phyloP scores from a whole-genome alignment of 768 basidiomycete species.

The Trametes sanguinea region DNA sequence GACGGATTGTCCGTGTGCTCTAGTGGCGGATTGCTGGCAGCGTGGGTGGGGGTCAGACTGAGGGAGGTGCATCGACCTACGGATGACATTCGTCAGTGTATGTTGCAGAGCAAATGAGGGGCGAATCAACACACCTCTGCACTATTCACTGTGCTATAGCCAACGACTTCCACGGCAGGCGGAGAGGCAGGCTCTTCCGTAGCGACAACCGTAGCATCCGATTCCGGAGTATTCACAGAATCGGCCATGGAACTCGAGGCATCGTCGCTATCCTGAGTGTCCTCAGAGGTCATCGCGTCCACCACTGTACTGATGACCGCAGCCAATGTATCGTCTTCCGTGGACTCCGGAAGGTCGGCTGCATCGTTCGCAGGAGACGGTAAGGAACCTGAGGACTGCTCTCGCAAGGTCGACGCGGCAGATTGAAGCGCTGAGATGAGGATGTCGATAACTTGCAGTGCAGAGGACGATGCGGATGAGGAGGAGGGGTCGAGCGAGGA shows the following conservation, averaged over 20 bases:
- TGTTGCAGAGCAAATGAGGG: too few species aligned
- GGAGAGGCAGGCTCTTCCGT: background rate
- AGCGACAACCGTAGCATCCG: background rate
- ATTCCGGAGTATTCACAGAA: background rate
- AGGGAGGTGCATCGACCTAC: background rate
- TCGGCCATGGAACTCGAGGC: background rate
- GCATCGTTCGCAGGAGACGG: background rate
- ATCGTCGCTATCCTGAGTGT: background rate
- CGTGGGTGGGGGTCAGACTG: background rate
- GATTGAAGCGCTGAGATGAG: slow-evolving; percentile 4
- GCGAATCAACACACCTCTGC: slow-evolving; percentile 7
- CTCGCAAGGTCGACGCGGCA: background rate
- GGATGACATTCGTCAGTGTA: background rate
- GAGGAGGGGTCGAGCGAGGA: background rate
- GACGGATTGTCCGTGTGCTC: background rate
- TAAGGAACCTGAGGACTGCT: background rate
- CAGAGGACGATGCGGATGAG: background rate
- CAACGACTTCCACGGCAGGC: slow-evolving; percentile 8
- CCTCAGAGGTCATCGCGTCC: background rate
- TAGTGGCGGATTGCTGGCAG: background rate
- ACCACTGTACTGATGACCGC: background rate
- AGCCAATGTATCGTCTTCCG: background rate
- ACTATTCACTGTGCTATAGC: background rate
- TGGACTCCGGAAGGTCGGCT: background rate
- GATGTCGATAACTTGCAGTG: slow-evolving; percentile 12